Conservation (phyloP, 495 filamentous ascomycete species). For the Neohortaea acidophila region DNA sequence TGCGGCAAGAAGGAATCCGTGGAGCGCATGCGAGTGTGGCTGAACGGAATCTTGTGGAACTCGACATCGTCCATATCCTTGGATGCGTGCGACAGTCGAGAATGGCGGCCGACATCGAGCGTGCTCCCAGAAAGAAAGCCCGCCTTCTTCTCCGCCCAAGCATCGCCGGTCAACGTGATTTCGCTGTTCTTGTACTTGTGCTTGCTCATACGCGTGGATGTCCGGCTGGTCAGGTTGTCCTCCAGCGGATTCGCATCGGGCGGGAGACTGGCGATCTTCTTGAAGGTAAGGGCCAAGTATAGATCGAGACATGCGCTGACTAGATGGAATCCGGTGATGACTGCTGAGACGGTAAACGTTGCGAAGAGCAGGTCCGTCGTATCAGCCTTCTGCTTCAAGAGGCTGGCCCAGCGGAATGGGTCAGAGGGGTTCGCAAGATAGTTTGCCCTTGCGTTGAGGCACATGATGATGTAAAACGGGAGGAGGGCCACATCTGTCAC, state of each 20-base stretch:
- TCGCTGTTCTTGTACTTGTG: conserved; percentile 66
- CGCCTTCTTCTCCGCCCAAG: conserved; percentile 29
- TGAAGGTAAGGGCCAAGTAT: conserved; percentile 61
- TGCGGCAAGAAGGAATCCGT: conserved; percentile 34
- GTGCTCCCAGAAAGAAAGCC: conserved; percentile 30
- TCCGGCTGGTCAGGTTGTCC: conserved; percentile 64
- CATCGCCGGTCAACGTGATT: conserved; percentile 43
- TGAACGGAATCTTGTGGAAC: conserved; percentile 54
- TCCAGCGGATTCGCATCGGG: conserved; percentile 90
- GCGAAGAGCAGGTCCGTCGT: conserved; percentile 41
- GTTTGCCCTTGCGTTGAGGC: conserved; percentile 39
- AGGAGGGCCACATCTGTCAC: conserved; percentile 55
- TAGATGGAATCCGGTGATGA: conserved; percentile 49
- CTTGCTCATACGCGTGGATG: conserved; percentile 21
- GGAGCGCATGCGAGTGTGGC: conserved; percentile 52
- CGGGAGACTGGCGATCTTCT: conserved; percentile 60
- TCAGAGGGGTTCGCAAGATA: conserved; percentile 32
- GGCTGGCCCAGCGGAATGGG: conserved; percentile 41
- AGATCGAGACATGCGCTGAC: conserved; percentile 53
- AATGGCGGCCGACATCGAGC: conserved; percentile 28
- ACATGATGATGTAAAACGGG: conserved; percentile 63
- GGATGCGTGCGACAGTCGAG: conserved; percentile 31
- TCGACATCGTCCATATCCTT: conserved; percentile 41
- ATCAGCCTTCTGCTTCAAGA: conserved; percentile 37
- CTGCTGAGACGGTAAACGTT: conserved; percentile 47